A percentile compares a stretch with the other conserved stretches of the same genome.
phyloP scores from a whole-genome alignment of 345 rosid species.

The Dipteronia sinensis region DNA sequence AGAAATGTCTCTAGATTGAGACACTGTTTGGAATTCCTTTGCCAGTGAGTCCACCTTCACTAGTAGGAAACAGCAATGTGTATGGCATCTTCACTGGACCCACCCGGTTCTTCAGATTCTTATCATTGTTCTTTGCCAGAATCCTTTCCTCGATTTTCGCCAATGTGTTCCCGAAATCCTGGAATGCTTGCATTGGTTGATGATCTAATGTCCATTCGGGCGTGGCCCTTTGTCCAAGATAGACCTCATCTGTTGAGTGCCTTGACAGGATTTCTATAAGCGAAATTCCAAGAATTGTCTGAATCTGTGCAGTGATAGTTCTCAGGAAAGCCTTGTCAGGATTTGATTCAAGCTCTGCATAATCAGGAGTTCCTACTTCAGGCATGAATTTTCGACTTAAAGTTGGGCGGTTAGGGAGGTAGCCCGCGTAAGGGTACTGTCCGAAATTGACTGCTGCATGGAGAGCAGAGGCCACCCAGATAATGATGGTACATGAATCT shows the following conservation, averaged over 20 bases:
- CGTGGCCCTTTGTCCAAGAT: constrained; percentile 57
- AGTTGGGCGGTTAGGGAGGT: constrained; percentile 61
- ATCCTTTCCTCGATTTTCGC: constrained; percentile 46
- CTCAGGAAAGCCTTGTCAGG: constrained; percentile 52
- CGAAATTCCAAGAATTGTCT: constrained; percentile 45
- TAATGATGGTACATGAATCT: constrained; percentile 57
- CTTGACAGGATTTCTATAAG: constrained; percentile 55
- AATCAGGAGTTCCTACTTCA: constrained; percentile 48
- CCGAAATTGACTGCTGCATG: constrained; percentile 76
- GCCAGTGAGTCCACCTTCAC: constrained; percentile 53
- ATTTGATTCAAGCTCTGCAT: constrained; percentile 44
- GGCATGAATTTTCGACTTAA: constrained; percentile 65
- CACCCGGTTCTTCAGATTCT: constrained; percentile 44
- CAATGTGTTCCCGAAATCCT: constrained; percentile 44
- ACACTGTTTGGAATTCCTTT: constrained; percentile 69
- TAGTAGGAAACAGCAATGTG: constrained; percentile 49
- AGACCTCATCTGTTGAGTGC: constrained; percentile 60
- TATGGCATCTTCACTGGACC: constrained; percentile 57
- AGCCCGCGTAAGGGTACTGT: constrained; percentile 70
- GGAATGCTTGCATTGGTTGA: constrained; percentile 39
- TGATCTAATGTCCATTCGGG: constrained; percentile 56
- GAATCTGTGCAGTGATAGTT: constrained; percentile 46
- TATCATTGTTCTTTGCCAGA: constrained; percentile 40
- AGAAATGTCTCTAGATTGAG: constrained; percentile 37
- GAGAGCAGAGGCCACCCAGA: constrained; percentile 73